These are phyloP conservation scores for Atkinsonella texensis DNA, from an alignment of 2,329 filamentous ascomycete species.

Conservation along the genomic window DNA sequence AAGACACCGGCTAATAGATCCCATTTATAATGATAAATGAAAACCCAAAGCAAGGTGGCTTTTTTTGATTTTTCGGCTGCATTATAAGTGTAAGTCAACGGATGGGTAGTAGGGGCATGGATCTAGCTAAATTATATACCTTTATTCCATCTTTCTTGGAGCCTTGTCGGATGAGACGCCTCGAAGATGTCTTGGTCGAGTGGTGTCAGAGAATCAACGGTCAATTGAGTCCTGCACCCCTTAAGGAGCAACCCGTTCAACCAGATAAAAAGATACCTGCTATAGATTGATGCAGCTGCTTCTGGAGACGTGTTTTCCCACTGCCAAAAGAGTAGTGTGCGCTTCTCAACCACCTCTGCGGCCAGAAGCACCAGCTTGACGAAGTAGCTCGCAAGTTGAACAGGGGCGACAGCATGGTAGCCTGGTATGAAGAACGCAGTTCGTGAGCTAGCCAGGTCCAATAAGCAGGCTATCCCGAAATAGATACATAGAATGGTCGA, in stretches of 20 bases:
- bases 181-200: constrained; percentile 1
- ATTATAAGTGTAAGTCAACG: neutral
- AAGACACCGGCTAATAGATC: constrained; percentile 19
- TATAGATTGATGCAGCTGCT: neutral
- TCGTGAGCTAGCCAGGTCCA: constrained; percentile 20
- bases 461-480: constrained; percentile 17
- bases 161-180: neutral
- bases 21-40: constrained; percentile 16
- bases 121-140: neutral
- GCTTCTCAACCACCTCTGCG: constrained; percentile 2
- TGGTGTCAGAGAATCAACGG: neutral
- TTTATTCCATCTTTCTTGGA: neutral
- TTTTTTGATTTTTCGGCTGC: constrained; percentile 12
- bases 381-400: constrained; percentile 15
- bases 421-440: constrained; percentile 19
- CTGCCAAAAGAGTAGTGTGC: neutral
- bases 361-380: constrained; percentile 18
- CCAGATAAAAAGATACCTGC: constrained; percentile 1
- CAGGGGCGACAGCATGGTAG: constrained; percentile 10
- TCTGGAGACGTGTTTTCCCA: constrained; percentile 1
- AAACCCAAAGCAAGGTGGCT: constrained; percentile 13
- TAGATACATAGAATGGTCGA: constrained; percentile 20
- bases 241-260: neutral
- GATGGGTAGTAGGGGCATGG: neutral
- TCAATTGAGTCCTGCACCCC: neutral